These are phyloP conservation scores for Plasmodium billcollinsi DNA, from an alignment of 169 alveolate genomes.

Conservation along the genomic window DNA sequence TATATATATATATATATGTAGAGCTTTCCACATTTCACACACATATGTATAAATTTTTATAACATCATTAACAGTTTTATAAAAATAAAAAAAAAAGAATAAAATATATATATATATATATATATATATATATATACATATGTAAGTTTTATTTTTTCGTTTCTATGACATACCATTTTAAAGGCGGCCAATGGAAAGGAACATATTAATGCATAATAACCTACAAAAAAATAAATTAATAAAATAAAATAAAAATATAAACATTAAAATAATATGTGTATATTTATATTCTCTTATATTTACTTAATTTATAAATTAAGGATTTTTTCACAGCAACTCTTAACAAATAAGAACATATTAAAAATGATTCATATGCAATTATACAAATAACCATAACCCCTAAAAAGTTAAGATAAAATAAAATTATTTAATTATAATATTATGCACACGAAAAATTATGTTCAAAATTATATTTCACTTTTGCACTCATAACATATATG, in stretches of 20 bases:
- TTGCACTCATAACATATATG: no score
- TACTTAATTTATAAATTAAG: slow-evolving; percentile 42
- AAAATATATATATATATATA: neutral
- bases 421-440: no score
- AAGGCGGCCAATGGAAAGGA: slow-evolving; percentile 72
- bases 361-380: slow-evolving; percentile 69
- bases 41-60: no score
- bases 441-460: no score
- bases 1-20: slow-evolving; percentile 10
- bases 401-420: neutral
- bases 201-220: slow-evolving; percentile 7
- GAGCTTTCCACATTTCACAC: no score
- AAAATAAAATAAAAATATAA: slow-evolving; percentile 11
- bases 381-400: slow-evolving; percentile 76
- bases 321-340: slow-evolving; percentile 18
- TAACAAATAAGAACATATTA: slow-evolving; percentile 39
- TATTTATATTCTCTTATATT: slow-evolving; percentile 5
- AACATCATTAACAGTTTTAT: no score
- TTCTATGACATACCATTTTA: slow-evolving; percentile 37
- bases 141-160: neutral
- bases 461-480: no score
- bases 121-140: neutral
- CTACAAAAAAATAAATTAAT: slow-evolving; percentile 15
- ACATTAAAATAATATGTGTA: neutral
- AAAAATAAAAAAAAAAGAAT: neutral